A percentile compares a stretch with the other conserved stretches of the same genome.
These are phyloP conservation scores for Eimeria necatrix DNA, from an alignment of 169 alveolate species.

Conservation along the genomic window DNA sequence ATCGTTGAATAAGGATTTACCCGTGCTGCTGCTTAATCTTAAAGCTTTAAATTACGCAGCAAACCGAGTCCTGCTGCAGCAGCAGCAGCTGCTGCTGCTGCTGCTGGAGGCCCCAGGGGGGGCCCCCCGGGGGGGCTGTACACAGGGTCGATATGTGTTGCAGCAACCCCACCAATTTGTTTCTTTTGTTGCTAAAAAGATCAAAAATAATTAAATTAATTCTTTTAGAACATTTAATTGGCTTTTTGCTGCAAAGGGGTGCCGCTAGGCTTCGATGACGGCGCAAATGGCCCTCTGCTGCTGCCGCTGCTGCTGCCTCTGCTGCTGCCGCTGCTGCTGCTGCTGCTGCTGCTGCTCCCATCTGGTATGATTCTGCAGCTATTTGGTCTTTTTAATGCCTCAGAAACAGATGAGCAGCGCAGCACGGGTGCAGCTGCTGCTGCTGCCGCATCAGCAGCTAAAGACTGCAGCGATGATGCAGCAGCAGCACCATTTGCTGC, in stretches of 20 bases:
- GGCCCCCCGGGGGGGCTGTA: background rate
- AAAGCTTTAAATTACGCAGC: background rate
- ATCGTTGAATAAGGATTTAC: background rate
- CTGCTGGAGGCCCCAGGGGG: background rate
- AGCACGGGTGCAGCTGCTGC: background rate
- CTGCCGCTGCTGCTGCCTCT: constrained; percentile 10
- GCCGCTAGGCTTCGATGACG: too few species aligned
- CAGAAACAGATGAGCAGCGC: background rate
- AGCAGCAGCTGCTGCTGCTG: constrained; percentile 55
- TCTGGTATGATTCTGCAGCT: background rate
- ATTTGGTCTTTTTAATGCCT: background rate
- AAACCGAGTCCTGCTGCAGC: background rate
- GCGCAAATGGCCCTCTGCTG: background rate
- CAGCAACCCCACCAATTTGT: too few species aligned
- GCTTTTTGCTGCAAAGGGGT: too few species aligned
- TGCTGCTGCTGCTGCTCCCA: constrained; percentile 34
- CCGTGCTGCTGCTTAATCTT: background rate
- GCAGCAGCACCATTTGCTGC: background rate
- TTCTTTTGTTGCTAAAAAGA: background rate
- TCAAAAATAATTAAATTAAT: too few species aligned
- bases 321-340: constrained; percentile 42
- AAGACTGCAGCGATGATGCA: too few species aligned
- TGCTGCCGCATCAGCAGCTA: too few species aligned
- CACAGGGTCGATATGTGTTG: background rate
- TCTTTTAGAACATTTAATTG: too few species aligned